Conservation (phyloP, 768 basidiomycete species). For the Kwoniella europaea region DNA sequence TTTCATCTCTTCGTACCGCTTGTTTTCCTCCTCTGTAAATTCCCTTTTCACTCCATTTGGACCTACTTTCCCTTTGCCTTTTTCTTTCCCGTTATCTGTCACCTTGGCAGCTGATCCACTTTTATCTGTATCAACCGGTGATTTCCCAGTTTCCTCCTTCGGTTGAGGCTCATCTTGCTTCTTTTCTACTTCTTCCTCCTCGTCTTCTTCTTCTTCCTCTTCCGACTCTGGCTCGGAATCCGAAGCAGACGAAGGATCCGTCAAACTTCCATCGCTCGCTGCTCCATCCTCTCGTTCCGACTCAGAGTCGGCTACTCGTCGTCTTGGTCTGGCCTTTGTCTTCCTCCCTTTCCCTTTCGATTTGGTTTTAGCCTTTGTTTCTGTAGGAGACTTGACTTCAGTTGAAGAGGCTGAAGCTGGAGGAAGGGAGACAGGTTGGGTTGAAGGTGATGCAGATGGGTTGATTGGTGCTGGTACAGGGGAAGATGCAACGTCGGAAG, state of each 20-base stretch:
- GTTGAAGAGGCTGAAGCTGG: neutral
- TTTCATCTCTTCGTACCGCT: slow-evolving; percentile 33
- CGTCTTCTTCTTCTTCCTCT: slow-evolving; percentile 23
- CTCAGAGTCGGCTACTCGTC: slow-evolving; percentile 25
- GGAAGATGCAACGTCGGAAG: neutral
- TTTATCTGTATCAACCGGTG: slow-evolving; percentile 29
- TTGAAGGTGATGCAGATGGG: slow-evolving; percentile 21
- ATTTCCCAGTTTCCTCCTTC: slow-evolving; percentile 17
- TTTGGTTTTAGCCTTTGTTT: slow-evolving; percentile 11
- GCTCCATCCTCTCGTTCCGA: slow-evolving; percentile 21
- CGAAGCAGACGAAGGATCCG: slow-evolving; percentile 20
- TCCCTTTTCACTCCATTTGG: slow-evolving; percentile 24
- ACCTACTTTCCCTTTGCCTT: slow-evolving; percentile 16
- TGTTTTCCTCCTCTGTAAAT: slow-evolving; percentile 38
- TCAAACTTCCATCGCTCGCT: slow-evolving; percentile 32
- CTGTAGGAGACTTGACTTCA: neutral
- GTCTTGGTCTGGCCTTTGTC: slow-evolving; percentile 22
- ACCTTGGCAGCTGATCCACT: neutral
- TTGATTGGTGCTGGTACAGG: slow-evolving; percentile 3
- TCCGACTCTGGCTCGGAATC: slow-evolving; percentile 32
- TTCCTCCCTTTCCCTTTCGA: slow-evolving; percentile 11
- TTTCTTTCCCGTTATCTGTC: neutral
- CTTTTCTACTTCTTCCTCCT: neutral
- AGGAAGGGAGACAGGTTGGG: slow-evolving; percentile 11
- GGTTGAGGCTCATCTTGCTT: slow-evolving; percentile 17